These are phyloP conservation scores for Talaromyces ruber DNA, from an alignment of 495 filamentous ascomycete species.

Conservation along the genomic window DNA sequence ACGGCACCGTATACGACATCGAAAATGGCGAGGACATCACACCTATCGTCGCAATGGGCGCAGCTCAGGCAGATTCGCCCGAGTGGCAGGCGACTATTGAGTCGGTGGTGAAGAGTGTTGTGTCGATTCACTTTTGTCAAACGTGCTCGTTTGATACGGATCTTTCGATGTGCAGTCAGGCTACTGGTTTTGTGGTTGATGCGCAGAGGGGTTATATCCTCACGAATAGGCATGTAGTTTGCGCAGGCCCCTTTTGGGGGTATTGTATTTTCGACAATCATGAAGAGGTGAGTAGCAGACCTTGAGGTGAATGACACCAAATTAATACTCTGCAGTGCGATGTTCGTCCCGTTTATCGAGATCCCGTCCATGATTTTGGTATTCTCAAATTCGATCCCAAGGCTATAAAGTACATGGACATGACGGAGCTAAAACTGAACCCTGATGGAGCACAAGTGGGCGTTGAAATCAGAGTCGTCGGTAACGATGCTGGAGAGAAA, in stretches of 20 bases:
- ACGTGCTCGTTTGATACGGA: conserved; percentile 98
- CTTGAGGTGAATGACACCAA: background rate
- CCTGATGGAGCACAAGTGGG: conserved; percentile 90
- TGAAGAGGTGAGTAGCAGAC: conserved; percentile 52
- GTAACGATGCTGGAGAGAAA: conserved; percentile 98
- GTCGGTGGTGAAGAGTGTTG: conserved; percentile 82
- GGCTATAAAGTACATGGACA: conserved; percentile 91
- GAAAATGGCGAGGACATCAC: conserved; percentile 39
- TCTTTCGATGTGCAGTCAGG: conserved; percentile 83
- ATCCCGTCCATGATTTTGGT: conserved; percentile 97
- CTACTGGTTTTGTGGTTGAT: conserved; percentile 97
- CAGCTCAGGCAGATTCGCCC: conserved; percentile 67
- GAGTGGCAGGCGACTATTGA: conserved; percentile 98
- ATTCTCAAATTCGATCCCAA: conserved; percentile 93
- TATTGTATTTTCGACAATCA: conserved; percentile 98
- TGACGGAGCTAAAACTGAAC: conserved; percentile 68
- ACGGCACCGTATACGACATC: conserved; percentile 39
- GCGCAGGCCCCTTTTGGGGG: conserved; percentile 93
- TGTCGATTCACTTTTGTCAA: conserved; percentile 97
- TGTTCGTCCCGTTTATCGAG: conserved; percentile 94
- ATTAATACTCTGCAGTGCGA: conserved; percentile 54
- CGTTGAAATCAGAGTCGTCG: conserved; percentile 89
- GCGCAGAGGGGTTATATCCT: conserved; percentile 87
- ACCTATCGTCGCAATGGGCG: conserved; percentile 27
- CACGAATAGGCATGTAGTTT: conserved; percentile 91